Evolutionary conservation across 495 filamentous ascomycete species (phyloP), one percentile per base, ranked within the genome.

Genomic region (Glonium stellatum): DNA sequence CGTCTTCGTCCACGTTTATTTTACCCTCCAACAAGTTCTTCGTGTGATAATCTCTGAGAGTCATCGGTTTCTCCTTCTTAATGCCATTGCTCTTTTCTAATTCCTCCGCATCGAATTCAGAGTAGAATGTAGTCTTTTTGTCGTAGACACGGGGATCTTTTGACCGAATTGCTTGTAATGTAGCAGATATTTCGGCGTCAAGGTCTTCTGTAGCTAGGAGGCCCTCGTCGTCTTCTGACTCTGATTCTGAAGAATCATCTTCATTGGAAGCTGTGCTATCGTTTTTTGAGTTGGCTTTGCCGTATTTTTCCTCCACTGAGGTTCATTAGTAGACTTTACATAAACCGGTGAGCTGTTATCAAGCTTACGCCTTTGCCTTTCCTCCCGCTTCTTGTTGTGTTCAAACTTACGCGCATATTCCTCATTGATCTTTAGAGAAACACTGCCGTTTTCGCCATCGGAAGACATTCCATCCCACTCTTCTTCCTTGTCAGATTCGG

Each of bases 311-410:
- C 72, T 96, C 88, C 71, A 97, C 89, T 92, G 54, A 58, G 9
- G 13, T 46, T 47, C 42, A 21, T 69, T 55, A 63, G 51, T 42
- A 35, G 22, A 47, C 9, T 6, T 18, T 47, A 23, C 39, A 13
- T n/a, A 59, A n/a, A 37, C 34, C 53, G n/a, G 37, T 54, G 60
- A 1, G 23, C 15, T 47, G 46, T 18, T 19, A 57, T 57, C 39
- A 59, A 55, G 79, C 84, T 76, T 75, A 92, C 91, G 73, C 69
- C 84, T 80, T n/a, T 87, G 82, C 55, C 86, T 77, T 69, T 98
- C 93, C 73, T 93, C 90, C 27, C 93, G 83, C 76, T 92, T 93
- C 77, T 97, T 96, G 76, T 98, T 98, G 70, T 96, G 79, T 71
- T 97, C 92, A 67, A 97, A 97, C 39, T 89, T 78, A 64, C 82